Conservation (phyloP, 352 stramenopile genomes). For the Globisporangium irregulare region DNA sequence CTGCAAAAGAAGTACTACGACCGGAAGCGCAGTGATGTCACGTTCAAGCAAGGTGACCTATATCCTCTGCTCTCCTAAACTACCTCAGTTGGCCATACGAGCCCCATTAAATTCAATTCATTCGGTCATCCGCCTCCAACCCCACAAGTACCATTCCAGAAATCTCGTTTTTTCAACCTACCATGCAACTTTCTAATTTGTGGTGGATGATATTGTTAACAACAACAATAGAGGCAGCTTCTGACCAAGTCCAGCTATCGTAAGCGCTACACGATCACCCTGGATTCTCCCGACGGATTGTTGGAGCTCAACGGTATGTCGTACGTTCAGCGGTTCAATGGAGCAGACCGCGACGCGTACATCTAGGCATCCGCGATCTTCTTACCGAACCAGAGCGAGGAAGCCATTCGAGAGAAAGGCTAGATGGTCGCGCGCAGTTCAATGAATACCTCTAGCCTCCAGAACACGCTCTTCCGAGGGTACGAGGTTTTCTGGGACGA, state of each 20-base stretch:
- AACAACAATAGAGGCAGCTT: background rate
- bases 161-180: background rate
- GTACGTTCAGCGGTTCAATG: slow-evolving; percentile 2
- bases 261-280: slow-evolving; percentile 7
- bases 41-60: too few relatives aligned
- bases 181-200: background rate
- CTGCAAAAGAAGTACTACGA: too few relatives aligned
- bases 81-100: too few relatives aligned
- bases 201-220: background rate
- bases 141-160: background rate
- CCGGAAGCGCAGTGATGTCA: too few relatives aligned
- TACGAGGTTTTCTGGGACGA: slow-evolving; percentile 5
- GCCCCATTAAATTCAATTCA: too few relatives aligned
- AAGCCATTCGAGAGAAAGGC: slow-evolving; percentile 3
- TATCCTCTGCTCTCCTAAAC: too few relatives aligned
- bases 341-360: background rate
- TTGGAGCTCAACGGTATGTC: slow-evolving; percentile 7
- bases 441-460: background rate
- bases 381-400: background rate
- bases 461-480: slow-evolving; percentile 1
- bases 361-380: slow-evolving; percentile 7
- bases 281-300: background rate
- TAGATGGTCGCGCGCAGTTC: slow-evolving; percentile 7
- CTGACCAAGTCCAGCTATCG: slow-evolving; percentile 2
- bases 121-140: too few relatives aligned